phyloP scores from a whole-genome alignment of 805 yeast genomes.

The Clavispora santaluciae region DNA sequence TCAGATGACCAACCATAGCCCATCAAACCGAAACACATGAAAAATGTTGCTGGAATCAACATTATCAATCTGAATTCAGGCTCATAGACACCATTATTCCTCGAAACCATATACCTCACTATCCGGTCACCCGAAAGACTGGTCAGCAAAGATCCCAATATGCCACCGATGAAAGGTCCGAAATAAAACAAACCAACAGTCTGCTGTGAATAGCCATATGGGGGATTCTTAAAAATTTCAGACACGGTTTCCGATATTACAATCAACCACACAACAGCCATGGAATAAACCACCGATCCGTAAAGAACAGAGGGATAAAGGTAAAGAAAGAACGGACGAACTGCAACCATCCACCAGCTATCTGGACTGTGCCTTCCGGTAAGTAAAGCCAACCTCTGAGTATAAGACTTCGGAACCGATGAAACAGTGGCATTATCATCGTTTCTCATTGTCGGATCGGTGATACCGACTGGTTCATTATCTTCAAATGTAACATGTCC shows the following conservation, averaged over 20 bases:
- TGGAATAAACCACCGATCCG: conserved; percentile 47
- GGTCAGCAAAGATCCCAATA: conserved; percentile 50
- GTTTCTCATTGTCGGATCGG: conserved; percentile 1
- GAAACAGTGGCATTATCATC: neutral
- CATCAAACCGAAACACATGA: conserved; percentile 48
- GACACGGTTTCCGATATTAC: conserved; percentile 55
- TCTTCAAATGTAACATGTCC: neutral
- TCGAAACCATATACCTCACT: conserved; percentile 40
- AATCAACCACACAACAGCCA: conserved; percentile 62
- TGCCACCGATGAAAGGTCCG: conserved; percentile 55
- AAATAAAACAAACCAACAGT: conserved; percentile 51
- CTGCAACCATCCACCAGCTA: conserved; percentile 50
- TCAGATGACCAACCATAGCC: conserved; percentile 61
- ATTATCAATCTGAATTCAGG: conserved; percentile 57
- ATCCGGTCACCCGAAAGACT: conserved; percentile 48
- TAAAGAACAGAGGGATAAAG: conserved; percentile 49
- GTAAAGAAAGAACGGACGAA: conserved; percentile 49
- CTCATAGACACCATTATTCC: conserved; percentile 53
- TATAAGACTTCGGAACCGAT: conserved; percentile 16
- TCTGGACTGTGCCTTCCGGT: conserved; percentile 49
- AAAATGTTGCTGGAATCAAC: conserved; percentile 44
- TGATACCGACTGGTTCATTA: neutral
- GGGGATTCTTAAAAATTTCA: conserved; percentile 40
- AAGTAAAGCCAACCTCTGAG: conserved; percentile 34
- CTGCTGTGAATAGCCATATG: conserved; percentile 42